These are phyloP conservation scores for Penicillium sp. DNA, from an alignment of 2,329 filamentous ascomycete species.

Conservation along the genomic window DNA sequence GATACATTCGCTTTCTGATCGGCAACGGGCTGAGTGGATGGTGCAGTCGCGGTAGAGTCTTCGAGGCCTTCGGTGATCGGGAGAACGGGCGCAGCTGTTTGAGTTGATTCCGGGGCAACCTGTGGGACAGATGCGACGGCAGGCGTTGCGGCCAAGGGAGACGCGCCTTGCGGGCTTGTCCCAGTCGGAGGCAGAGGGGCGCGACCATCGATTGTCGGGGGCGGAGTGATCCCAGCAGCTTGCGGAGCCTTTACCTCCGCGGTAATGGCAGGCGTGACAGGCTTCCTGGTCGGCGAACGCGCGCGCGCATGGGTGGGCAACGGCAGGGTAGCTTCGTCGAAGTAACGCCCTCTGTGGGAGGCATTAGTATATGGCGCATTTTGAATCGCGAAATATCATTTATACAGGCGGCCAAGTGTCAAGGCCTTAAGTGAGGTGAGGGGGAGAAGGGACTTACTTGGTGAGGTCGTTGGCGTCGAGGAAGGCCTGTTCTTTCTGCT, in stretches of 20 bases:
- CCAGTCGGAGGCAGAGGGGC: slow-evolving; percentile 21
- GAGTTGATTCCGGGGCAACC: slow-evolving; percentile 14
- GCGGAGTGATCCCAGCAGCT: slow-evolving; percentile 41
- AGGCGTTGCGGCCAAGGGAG: slow-evolving; percentile 11
- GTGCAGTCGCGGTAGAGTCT: slow-evolving; percentile 38
- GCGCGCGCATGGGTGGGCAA: slow-evolving; percentile 40
- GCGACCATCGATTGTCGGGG: slow-evolving; percentile 27
- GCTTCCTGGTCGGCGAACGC: slow-evolving; percentile 34
- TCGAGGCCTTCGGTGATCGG: slow-evolving; percentile 22
- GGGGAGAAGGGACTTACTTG: slow-evolving; percentile 54
- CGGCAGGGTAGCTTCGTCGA: slow-evolving; percentile 62
- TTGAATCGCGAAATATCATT: slow-evolving; percentile 6
- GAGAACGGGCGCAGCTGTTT: slow-evolving; percentile 21
- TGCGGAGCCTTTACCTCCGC: slow-evolving; percentile 41
- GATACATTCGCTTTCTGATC: slow-evolving; percentile 26
- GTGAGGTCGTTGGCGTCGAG: slow-evolving; percentile 64
- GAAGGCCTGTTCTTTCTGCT: slow-evolving; percentile 59
- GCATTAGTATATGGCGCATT: slow-evolving; percentile 30
- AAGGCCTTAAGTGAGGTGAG: slow-evolving; percentile 10
- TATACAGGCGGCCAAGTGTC: background rate
- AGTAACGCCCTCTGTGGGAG: slow-evolving; percentile 59
- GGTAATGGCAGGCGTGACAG: slow-evolving; percentile 38
- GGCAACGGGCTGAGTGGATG: slow-evolving; percentile 53
- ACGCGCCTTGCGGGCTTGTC: slow-evolving; percentile 12
- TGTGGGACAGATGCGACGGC: slow-evolving; percentile 20